Conservation (phyloP, 495 filamentous ascomycete genomes). For the Neurospora sp. region DNA sequence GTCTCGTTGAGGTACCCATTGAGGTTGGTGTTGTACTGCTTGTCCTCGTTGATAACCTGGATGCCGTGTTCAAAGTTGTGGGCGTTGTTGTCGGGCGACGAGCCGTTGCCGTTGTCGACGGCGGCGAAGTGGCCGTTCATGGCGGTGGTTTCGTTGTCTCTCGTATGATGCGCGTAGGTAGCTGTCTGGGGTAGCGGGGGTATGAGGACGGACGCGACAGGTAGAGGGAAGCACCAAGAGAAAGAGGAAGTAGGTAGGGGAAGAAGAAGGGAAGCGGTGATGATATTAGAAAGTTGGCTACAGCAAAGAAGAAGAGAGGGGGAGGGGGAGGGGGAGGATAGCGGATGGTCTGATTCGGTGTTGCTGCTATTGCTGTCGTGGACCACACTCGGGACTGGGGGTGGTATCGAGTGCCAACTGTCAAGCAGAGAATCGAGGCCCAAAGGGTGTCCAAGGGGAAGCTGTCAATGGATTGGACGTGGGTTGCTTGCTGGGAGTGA, state of each 20-base stretch:
- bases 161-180: neutral
- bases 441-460: neutral
- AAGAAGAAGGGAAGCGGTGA: neutral
- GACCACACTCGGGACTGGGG: neutral
- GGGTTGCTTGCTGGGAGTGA: neutral
- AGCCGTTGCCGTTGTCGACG: constrained; percentile 47
- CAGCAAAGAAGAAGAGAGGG: neutral
- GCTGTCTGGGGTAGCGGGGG: neutral
- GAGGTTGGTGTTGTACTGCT: constrained; percentile 82
- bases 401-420: neutral
- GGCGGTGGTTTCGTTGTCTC: constrained; percentile 7
- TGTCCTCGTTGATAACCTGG: constrained; percentile 92
- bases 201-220: neutral
- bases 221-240: neutral
- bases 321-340: neutral
- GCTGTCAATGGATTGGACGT: neutral
- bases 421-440: neutral
- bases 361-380: neutral
- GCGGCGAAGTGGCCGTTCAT: constrained; percentile 87
- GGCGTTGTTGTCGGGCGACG: constrained; percentile 29
- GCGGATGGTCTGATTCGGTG: neutral
- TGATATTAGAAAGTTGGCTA: neutral
- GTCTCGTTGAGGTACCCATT: constrained; percentile 71
- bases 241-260: neutral
- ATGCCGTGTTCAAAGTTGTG: constrained; percentile 84